These are phyloP conservation scores for Aphanomyces astaci DNA, from an alignment of 352 stramenopile genomes.

Conservation along the genomic window DNA sequence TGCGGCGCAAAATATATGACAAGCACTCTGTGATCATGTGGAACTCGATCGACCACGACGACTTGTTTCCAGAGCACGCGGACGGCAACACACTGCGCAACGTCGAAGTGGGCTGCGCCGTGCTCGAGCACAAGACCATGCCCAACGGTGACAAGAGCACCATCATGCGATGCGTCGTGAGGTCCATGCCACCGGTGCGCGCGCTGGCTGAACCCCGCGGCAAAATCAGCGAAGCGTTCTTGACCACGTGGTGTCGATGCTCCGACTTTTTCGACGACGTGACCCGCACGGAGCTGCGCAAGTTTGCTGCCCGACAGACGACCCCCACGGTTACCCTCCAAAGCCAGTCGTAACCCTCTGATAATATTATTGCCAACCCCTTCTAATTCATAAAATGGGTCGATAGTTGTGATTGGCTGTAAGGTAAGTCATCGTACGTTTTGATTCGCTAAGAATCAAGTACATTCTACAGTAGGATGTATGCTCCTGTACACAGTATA, in stretches of 20 bases:
- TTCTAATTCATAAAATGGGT: no score
- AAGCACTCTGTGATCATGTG: constrained; percentile 57
- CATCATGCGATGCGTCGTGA: constrained; percentile 57
- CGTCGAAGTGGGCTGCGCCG: constrained; percentile 20
- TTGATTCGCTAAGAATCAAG: no score
- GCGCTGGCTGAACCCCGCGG: constrained; percentile 58
- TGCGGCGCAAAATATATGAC: constrained; percentile 48
- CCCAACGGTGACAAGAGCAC: constrained; percentile 45
- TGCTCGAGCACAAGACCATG: constrained; percentile 22
- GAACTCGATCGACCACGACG: constrained; percentile 57
- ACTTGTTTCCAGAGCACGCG: constrained; percentile 56
- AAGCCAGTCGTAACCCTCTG: neutral
- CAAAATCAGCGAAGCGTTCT: constrained; percentile 68
- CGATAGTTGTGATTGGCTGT: no score
- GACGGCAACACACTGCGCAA: constrained; percentile 56
- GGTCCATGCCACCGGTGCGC: constrained; percentile 55
- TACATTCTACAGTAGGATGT: no score
- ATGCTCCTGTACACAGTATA: no score
- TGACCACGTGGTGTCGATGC: constrained; percentile 72
- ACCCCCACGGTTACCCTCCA: neutral
- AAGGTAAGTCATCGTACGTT: no score
- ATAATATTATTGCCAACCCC: neutral
- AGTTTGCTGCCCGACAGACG: neutral
- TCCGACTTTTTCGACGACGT: constrained; percentile 53
- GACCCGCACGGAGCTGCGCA: constrained; percentile 1